Evolutionary conservation across 2,329 filamentous ascomycete species (phyloP).

Genomic region (Xylaria multiplex): DNA sequence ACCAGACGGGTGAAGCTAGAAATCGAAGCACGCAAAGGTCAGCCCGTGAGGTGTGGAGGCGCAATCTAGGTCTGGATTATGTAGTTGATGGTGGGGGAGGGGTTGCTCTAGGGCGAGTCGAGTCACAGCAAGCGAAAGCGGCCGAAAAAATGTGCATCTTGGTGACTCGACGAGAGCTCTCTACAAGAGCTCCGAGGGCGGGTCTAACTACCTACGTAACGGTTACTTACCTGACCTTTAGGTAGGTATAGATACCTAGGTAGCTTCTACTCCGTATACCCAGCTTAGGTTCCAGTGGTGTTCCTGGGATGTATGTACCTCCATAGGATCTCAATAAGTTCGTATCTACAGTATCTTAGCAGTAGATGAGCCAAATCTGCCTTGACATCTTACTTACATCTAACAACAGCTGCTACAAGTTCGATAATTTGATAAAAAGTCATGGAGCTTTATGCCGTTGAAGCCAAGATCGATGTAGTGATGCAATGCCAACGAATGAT

Average conservation of each 20-base stretch:
- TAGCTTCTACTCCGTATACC: too few species aligned
- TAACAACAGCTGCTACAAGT: background rate
- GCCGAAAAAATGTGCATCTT: constrained; percentile 23
- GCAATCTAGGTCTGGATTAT: background rate
- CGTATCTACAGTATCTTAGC: too few species aligned
- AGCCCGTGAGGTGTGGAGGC: constrained; percentile 1
- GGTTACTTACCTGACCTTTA: too few species aligned
- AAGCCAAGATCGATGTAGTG: background rate
- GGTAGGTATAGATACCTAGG: too few species aligned
- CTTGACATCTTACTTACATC: too few species aligned
- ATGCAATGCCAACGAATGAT: background rate
- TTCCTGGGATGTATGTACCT: too few species aligned
- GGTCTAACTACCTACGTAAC: constrained; percentile 8
- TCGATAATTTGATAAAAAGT: background rate
- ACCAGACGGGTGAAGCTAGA: constrained; percentile 22
- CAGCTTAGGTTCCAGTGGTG: too few species aligned
- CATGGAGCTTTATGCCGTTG: background rate
- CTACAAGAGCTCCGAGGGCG: constrained; percentile 40
- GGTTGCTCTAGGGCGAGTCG: background rate
- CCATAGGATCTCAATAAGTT: too few species aligned
- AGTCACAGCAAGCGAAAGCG: constrained; percentile 14
- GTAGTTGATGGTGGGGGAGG: constrained; percentile 37
- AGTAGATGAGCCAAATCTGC: too few species aligned
- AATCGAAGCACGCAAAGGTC: background rate
- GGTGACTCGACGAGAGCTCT: constrained; percentile 31